These are phyloP conservation scores for Vitis amurensis DNA, from an alignment of 164 flowering plant genomes.

Conservation along the genomic window DNA sequence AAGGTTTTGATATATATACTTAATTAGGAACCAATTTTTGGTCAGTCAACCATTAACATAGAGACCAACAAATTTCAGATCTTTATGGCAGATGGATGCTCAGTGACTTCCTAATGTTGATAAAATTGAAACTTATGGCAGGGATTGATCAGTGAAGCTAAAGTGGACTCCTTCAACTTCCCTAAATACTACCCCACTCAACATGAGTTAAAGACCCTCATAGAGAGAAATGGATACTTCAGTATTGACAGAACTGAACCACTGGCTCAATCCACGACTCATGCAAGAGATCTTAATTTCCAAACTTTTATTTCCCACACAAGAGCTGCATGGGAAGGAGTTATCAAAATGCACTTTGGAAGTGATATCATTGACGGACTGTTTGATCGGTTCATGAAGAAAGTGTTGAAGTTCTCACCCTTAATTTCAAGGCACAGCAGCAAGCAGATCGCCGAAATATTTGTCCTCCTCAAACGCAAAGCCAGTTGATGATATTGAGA, in stretches of 20 bases:
- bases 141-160: slow-evolving; percentile 11
- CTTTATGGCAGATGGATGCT: too few species aligned
- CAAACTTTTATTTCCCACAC: not conserved
- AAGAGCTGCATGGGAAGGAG: slow-evolving; percentile 10
- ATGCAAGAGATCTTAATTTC: not conserved
- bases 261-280: not conserved
- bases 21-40: too few species aligned
- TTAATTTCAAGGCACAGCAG: too few species aligned
- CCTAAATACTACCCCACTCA: slow-evolving; percentile 2
- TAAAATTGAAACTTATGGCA: not conserved
- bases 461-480: too few species aligned
- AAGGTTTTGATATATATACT: too few species aligned
- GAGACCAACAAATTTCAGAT: too few species aligned
- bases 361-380: slow-evolving; percentile 6
- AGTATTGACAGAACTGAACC: slow-evolving; percentile 7
- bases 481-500: too few species aligned
- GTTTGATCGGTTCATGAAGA: not conserved
- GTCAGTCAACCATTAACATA: too few species aligned
- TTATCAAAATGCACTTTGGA: slow-evolving; percentile 17
- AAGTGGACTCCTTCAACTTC: slow-evolving; percentile 18
- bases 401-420: not conserved
- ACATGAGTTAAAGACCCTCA: not conserved
- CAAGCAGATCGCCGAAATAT: too few species aligned
- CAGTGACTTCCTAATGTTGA: not conserved
- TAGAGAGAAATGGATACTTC: slow-evolving; percentile 8